Conservation (phyloP, 768 basidiomycete genomes). For the Infundibulicybe gibba region DNA sequence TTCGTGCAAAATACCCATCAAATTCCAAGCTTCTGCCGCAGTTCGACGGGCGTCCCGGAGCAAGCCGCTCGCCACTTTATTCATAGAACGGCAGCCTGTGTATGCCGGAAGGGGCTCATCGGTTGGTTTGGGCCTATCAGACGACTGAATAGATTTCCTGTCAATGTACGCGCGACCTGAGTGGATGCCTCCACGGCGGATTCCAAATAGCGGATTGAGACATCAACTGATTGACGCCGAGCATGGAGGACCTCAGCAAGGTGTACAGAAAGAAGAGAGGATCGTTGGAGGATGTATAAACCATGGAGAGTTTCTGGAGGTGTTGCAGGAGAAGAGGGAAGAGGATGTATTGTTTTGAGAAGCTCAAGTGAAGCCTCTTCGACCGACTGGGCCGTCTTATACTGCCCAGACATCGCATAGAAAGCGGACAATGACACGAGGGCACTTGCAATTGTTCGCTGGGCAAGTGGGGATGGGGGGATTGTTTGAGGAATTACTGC, state of each 20-base stretch:
- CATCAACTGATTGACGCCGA: slow-evolving; percentile 29
- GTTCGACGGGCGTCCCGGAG: slow-evolving; percentile 69
- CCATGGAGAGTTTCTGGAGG: slow-evolving; percentile 61
- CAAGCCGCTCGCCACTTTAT: slow-evolving; percentile 49
- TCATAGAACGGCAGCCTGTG: slow-evolving; percentile 45
- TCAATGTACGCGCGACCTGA: slow-evolving; percentile 53
- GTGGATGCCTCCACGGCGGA: slow-evolving; percentile 68
- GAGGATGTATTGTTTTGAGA: slow-evolving; percentile 47
- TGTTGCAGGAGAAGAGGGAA: slow-evolving; percentile 31
- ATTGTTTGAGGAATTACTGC: slow-evolving; percentile 28
- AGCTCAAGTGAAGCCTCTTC: slow-evolving; percentile 55
- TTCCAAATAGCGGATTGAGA: slow-evolving; percentile 53
- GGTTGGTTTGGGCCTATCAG: slow-evolving; percentile 19
- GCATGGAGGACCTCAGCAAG: slow-evolving; percentile 70
- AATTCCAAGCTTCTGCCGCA: slow-evolving; percentile 73
- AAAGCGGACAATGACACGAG: slow-evolving; percentile 72
- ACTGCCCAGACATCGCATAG: slow-evolving; percentile 56
- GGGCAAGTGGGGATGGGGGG: slow-evolving; percentile 58
- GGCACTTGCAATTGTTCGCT: slow-evolving; percentile 56
- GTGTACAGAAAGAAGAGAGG: slow-evolving; percentile 70
- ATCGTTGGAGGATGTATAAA: slow-evolving; percentile 66
- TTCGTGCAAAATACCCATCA: slow-evolving; percentile 68
- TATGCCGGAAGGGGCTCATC: slow-evolving; percentile 35
- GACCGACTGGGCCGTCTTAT: slow-evolving; percentile 49
- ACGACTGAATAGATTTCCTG: slow-evolving; percentile 30